Percentiles rank a stretch among this genome's conserved stretches.
phyloP scores from a whole-genome alignment of 75 land plant genomes.

The Pseudotsuga menziesii region DNA sequence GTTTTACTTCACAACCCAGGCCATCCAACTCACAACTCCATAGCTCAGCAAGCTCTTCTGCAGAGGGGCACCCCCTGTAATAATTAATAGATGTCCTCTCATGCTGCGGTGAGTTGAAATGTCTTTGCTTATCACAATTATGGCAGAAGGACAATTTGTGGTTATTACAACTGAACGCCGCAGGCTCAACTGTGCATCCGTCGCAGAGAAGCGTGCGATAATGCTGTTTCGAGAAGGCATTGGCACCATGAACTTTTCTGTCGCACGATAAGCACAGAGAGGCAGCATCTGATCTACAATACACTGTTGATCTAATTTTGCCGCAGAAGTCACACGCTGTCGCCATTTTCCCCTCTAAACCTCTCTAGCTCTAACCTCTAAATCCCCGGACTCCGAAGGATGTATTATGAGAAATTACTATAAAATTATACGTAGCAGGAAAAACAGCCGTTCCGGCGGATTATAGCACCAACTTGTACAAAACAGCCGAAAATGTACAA shows the following conservation, averaged over 20 bases:
- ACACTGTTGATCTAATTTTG: constrained; percentile 30
- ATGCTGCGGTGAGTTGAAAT: constrained; percentile 35
- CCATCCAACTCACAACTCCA: constrained; percentile 63
- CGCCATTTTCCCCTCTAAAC: neutral
- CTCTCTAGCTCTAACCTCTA: neutral
- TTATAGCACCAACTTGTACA: no score
- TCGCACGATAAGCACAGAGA: constrained; percentile 43
- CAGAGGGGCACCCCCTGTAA: constrained; percentile 84
- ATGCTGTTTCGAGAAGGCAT: constrained; percentile 56
- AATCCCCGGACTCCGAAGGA: neutral
- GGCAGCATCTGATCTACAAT: no score
- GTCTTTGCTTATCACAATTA: constrained; percentile 52
- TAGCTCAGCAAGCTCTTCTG: constrained; percentile 63
- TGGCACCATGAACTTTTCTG: constrained; percentile 63
- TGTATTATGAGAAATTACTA: no score
- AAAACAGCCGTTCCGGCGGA: no score
- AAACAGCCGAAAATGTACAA: no score
- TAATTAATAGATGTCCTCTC: constrained; percentile 47
- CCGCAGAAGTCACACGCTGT: constrained; percentile 50
- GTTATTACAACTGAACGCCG: constrained; percentile 33
- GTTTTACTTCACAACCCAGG: no score
- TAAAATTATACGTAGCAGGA: no score
- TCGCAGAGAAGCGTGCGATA: constrained; percentile 62
- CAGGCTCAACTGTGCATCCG: constrained; percentile 42
- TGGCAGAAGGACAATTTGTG: constrained; percentile 43